Evolutionary conservation across 1,284 basidiomycete genomes (phyloP), one percentile per base, ranked within the genome.

Genomic region (Anthracocystis panici-leucophaei): DNA sequence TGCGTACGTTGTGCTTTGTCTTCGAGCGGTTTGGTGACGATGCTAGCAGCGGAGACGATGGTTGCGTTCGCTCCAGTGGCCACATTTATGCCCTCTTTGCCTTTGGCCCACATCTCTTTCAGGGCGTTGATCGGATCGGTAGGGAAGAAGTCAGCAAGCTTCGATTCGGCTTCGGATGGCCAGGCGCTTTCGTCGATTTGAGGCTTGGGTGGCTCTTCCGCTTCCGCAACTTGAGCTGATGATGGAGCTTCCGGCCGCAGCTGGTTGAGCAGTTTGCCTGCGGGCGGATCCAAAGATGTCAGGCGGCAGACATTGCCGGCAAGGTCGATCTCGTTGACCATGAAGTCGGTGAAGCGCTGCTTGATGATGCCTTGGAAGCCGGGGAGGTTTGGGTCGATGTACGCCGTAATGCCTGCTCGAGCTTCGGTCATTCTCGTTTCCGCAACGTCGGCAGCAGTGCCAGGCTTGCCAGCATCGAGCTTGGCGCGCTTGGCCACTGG

Each of bases 1-100:
- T 89, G 89, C 2, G 93, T 93, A 29, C 96, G 90, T 10, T 89
- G 90, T 29, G 90, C 89, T 86, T 98, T 98, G 23, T 91, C 91
- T 25, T 88, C 85, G 46, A 99, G 93, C 10, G 92, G 90, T 92
- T 96, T 85, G 31, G 75, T 82, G 10, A 52, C 60, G 57, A 80
- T 66, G 35, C 56, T 62, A 0, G 59, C 56, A 1, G 72, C 76
- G 2, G 65, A 64, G 2, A 61, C 62, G n/a, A 75, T 46, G 5
- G 73, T 67, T 0, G 68, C 67, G 31, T 68, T 69, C 12, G 56
- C 69, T 3, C 63, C 69, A 0, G 69, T 75, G 12, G 53, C 74
- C 63, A 71, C 67, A 23, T 31, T 59, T 16, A 55, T 65, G 5
- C 57, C 53, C 18, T 46, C 31, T 38, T 40, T 57, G 1, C 60